Conservation (phyloP, 805 yeast genomes). For the Starmerella tilneyi region DNA sequence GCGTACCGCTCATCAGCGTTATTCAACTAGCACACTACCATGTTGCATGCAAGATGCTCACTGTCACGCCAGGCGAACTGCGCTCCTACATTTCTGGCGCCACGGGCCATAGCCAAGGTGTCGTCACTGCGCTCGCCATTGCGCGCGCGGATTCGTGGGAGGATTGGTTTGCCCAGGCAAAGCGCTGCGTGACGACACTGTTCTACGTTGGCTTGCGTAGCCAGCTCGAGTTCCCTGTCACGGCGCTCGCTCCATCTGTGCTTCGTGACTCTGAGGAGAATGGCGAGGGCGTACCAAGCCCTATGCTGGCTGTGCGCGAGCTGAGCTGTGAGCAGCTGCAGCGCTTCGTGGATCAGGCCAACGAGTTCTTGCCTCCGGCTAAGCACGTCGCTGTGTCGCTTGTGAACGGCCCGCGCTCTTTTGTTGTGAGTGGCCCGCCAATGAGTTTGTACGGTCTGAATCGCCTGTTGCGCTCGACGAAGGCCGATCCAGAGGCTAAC, state of each 20-base stretch:
- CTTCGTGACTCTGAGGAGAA: conserved; percentile 84
- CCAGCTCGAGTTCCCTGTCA: conserved; percentile 80
- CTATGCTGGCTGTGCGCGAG: conserved; percentile 93
- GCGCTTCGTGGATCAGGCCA: conserved; percentile 69
- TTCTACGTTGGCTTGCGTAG: conserved; percentile 92
- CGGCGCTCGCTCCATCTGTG: conserved; percentile 87
- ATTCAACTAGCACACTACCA: conserved; percentile 92
- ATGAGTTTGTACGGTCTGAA: conserved; percentile 94
- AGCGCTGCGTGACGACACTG: conserved; percentile 71
- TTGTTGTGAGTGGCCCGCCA: conserved; percentile 96
- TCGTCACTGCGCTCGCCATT: conserved; percentile 85
- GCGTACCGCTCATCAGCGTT: conserved; percentile 94
- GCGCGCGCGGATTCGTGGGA: conserved; percentile 78
- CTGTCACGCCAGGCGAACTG: conserved; percentile 81
- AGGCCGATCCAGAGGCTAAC: conserved; percentile 88
- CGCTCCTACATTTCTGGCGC: conserved; percentile 45
- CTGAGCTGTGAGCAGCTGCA: conserved; percentile 72
- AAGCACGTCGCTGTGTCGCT: conserved; percentile 85
- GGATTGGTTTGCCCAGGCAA: conserved; percentile 57
- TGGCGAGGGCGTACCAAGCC: conserved; percentile 94
- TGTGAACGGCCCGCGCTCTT: conserved; percentile 88
- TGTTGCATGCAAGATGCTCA: conserved; percentile 72
- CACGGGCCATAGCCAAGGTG: conserved; percentile 41
- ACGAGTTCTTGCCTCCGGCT: conserved; percentile 83
- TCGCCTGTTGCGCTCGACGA: conserved; percentile 80